Percentiles rank a stretch among this genome's conserved stretches.
Evolutionary conservation across 2,329 filamentous ascomycete species (phyloP).

Genomic region (Trichoderma guizhouense): DNA sequence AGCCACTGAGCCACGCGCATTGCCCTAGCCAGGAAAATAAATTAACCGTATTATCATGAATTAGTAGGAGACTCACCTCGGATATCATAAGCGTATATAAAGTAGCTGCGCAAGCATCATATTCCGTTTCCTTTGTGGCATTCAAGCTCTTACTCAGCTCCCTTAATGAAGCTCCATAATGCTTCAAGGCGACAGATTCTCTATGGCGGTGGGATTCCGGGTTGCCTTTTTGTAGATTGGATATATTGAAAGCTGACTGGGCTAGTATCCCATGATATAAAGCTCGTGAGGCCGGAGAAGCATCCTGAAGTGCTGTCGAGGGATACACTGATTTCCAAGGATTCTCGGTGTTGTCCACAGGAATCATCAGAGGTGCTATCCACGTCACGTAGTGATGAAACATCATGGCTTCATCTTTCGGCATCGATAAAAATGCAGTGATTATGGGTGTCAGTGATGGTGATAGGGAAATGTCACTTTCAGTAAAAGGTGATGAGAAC

Average conservation of each 20-base stretch:
- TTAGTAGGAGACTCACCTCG: neutral
- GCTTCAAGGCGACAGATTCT: neutral
- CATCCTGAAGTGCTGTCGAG: neutral
- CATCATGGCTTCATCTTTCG: neutral
- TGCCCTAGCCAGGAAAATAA: neutral
- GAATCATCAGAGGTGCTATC: conserved; percentile 10
- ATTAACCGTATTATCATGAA: too few species aligned
- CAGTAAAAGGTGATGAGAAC: neutral
- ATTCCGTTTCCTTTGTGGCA: neutral
- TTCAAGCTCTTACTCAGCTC: neutral
- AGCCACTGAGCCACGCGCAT: neutral
- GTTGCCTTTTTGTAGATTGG: neutral
- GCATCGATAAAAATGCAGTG: neutral
- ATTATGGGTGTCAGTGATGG: neutral
- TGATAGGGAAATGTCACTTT: neutral
- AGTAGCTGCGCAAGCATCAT: conserved; percentile 8
- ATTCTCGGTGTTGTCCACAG: neutral
- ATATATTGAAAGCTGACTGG: conserved; percentile 2
- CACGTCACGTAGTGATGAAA: conserved; percentile 13
- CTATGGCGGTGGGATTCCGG: neutral
- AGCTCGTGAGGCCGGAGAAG: neutral
- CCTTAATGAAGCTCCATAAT: neutral
- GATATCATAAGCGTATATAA: conserved; percentile 7
- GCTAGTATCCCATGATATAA: conserved; percentile 6
- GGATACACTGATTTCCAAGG: conserved; percentile 8